These are phyloP conservation scores for Cryptococcus hybrid DNA, from an alignment of 1,284 basidiomycete genomes.

Conservation along the genomic window DNA sequence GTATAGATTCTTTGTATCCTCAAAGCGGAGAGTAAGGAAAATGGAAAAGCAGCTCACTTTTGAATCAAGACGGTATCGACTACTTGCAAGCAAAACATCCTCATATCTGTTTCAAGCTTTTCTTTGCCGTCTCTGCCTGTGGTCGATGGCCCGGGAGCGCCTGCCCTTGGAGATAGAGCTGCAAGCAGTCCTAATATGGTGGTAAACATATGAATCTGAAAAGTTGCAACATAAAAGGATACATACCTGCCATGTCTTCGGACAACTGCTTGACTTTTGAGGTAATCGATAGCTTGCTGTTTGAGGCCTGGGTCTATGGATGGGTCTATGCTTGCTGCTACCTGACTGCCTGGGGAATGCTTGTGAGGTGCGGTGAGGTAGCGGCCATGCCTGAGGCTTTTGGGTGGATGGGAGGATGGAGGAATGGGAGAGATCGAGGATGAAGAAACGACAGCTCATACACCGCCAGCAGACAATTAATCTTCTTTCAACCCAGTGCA, in stretches of 20 bases:
- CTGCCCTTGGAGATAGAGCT: conserved; percentile 51
- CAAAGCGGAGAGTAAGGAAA: too few species aligned
- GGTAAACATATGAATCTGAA: neutral
- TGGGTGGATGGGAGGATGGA: neutral
- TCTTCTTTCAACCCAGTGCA: neutral
- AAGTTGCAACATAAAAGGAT: neutral
- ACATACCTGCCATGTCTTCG: conserved; percentile 51
- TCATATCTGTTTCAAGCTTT: conserved; percentile 44
- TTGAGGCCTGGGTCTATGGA: conserved; percentile 39
- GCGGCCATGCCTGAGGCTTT: neutral
- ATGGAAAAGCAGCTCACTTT: conserved; percentile 28
- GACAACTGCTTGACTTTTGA: conserved; percentile 47
- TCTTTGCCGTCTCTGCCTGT: conserved; percentile 49
- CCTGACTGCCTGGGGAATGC: conserved; percentile 50
- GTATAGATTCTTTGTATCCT: too few species aligned
- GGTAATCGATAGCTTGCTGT: conserved; percentile 48
- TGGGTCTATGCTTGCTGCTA: conserved; percentile 43
- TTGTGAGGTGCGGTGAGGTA: conserved; percentile 38
- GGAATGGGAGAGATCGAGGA: neutral
- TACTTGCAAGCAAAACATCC: conserved; percentile 51
- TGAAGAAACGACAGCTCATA: too few species aligned
- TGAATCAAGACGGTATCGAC: conserved; percentile 46
- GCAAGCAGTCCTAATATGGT: conserved; percentile 42
- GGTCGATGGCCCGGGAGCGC: conserved; percentile 32
- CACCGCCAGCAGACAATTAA: too few species aligned